These are phyloP conservation scores for Quercus phellos DNA, from an alignment of 331 rosid genomes.

Conservation along the genomic window DNA sequence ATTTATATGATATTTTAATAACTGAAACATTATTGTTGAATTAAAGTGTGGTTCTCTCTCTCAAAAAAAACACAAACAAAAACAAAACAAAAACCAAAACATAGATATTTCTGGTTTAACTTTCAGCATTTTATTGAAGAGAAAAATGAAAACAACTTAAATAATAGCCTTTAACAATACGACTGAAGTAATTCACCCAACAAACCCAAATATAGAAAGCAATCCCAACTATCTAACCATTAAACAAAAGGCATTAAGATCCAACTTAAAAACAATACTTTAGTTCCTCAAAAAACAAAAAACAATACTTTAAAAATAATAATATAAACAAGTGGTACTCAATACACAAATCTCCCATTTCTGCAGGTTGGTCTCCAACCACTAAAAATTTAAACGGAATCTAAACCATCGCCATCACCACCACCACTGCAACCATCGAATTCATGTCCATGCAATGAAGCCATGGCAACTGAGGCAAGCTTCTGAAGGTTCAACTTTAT, in stretches of 20 bases:
- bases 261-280: constrained; percentile 2
- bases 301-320: no score
- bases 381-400: background rate
- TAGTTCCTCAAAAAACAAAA: no score
- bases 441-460: constrained; percentile 34
- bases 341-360: no score
- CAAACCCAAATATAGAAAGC: background rate
- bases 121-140: background rate
- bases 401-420: background rate
- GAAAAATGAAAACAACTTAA: background rate
- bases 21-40: no score
- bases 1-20: no score
- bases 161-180: background rate
- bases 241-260: background rate
- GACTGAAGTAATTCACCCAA: background rate
- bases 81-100: no score
- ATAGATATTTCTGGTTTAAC: background rate
- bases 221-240: background rate
- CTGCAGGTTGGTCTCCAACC: background rate
- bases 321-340: no score
- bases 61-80: no score
- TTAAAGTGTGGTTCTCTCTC: no score
- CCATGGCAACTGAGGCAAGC: constrained; percentile 56
- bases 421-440: background rate
- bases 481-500: constrained; percentile 86